A percentile compares a stretch with the other conserved stretches of the same genome.
Conservation (phyloP, 1,284 basidiomycete genomes). For the Ustilago loliicola region DNA sequence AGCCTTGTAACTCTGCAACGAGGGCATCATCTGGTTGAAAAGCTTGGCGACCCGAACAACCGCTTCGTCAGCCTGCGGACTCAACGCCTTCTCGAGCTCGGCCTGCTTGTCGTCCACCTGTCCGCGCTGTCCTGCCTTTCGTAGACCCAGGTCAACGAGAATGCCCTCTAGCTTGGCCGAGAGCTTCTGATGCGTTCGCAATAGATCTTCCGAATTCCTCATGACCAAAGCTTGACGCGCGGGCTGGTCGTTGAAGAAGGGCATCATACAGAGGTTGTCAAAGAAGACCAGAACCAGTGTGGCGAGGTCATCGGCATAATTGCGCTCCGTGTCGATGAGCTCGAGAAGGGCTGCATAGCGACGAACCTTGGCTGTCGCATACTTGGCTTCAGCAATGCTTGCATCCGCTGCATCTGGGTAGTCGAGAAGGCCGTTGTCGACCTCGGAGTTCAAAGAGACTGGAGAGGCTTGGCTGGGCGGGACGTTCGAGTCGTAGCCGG, state of each 20-base stretch:
- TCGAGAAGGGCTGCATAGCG: slow-evolving; percentile 65
- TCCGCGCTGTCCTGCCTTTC: slow-evolving; percentile 24
- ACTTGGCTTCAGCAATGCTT: slow-evolving; percentile 26
- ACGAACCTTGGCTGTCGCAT: slow-evolving; percentile 41
- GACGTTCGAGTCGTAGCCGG: slow-evolving; percentile 19
- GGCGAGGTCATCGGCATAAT: slow-evolving; percentile 66
- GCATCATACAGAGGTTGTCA: slow-evolving; percentile 60
- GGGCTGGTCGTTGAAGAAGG: slow-evolving; percentile 63
- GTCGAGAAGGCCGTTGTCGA: slow-evolving; percentile 21
- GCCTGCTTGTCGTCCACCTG: slow-evolving; percentile 27
- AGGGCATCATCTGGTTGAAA: slow-evolving; percentile 55
- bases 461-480: slow-evolving; percentile 36
- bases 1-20: slow-evolving; percentile 56
- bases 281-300: slow-evolving; percentile 67
- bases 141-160: slow-evolving; percentile 51
- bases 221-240: slow-evolving; percentile 58
- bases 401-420: slow-evolving; percentile 18
- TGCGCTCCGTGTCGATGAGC: slow-evolving; percentile 66
- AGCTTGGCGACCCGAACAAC: slow-evolving; percentile 47
- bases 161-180: slow-evolving; percentile 56
- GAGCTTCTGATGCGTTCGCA: slow-evolving; percentile 59
- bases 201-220: slow-evolving; percentile 63
- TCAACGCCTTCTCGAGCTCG: slow-evolving; percentile 50
- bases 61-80: slow-evolving; percentile 55
- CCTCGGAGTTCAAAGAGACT: slow-evolving; percentile 37